phyloP scores from a whole-genome alignment of 106 monocot species.

The Iris macrosiphon region DNA sequence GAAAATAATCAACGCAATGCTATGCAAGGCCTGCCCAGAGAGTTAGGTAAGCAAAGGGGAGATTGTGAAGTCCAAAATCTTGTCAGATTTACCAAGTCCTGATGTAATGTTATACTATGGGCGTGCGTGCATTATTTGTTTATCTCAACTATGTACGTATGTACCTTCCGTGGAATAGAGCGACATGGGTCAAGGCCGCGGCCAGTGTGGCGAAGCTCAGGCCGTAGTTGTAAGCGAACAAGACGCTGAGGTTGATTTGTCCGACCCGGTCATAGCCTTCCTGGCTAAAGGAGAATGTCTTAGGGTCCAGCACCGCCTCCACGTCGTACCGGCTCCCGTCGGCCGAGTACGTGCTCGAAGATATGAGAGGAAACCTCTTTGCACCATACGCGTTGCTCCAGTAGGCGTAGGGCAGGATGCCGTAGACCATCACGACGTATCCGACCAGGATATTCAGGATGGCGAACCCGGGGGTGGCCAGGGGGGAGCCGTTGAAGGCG shows the following conservation, averaged over 20 bases:
- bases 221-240: constrained; percentile 21
- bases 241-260: constrained; percentile 14
- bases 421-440: constrained; percentile 17
- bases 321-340: constrained; percentile 37
- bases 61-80: no score
- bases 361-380: constrained; percentile 43
- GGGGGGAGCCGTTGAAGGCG: constrained; percentile 35
- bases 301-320: constrained; percentile 21
- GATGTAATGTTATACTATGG: no score
- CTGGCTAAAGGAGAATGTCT: constrained; percentile 29
- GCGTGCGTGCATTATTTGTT: no score
- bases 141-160: no score
- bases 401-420: constrained; percentile 41
- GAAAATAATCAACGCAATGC: no score
- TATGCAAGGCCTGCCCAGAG: no score
- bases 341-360: constrained; percentile 20
- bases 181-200: constrained; percentile 26
- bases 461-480: constrained; percentile 36
- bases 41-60: no score
- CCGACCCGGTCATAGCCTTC: constrained; percentile 20
- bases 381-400: constrained; percentile 42
- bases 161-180: constrained; percentile 29
- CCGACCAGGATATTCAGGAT: constrained; percentile 44
- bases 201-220: constrained; percentile 28
- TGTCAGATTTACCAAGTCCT: no score